Base-by-base conservation (phyloP, 1,284 basidiomycete genomes). In the Fomitopsis palustris region DNA sequence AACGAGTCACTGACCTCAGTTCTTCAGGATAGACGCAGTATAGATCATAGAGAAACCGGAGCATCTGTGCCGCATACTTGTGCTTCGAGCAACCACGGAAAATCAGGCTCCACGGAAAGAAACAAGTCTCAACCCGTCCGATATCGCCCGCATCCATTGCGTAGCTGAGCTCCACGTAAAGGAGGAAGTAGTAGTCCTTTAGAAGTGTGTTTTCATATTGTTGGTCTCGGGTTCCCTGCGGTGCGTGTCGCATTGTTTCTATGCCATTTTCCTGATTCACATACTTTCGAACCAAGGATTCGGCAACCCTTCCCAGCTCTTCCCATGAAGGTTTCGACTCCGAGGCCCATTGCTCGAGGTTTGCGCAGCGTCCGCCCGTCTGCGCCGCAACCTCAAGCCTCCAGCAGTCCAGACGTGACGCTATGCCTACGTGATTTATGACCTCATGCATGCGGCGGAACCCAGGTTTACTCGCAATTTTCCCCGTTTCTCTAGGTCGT, bases 141-240 rank as follows among this genome's bases (percentile, higher is more conserved):
- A 78, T 72, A 53, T 77, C 75, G 0, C 77, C 74, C 3, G 54
- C 25, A 41, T 73, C 72, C 63, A 74, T 64, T 0, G 73, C 68
- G 56, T 69, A 64, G 3, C 66, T 59, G 0, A 73, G 54, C 38
- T 75, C 72, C 41, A 72, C 66, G 54, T 75, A 73, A 0, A 74
- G 63, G 0, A 76, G 59, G 27, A 70, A 68, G 27, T 74, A 65
- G 31, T 71, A 62, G 0, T 74, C 59, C 10, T 56, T 49, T 1
- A 76, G 54, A 0, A 69, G 41, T 1, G 61, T 57, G 38, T 77
- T 77, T 55, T 76, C 54, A 4, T 17, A 25, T 23, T 56, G 54
- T 8, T 47, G 9, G 33, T 56, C 54, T 8, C 43, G 43, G 6
- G 19, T 33, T 10, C 2, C 3, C 2, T 42, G 10, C 6, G 41